Evolutionary conservation across 2,329 filamentous ascomycete genomes (phyloP).

Genomic region (Talaromyces sp.): DNA sequence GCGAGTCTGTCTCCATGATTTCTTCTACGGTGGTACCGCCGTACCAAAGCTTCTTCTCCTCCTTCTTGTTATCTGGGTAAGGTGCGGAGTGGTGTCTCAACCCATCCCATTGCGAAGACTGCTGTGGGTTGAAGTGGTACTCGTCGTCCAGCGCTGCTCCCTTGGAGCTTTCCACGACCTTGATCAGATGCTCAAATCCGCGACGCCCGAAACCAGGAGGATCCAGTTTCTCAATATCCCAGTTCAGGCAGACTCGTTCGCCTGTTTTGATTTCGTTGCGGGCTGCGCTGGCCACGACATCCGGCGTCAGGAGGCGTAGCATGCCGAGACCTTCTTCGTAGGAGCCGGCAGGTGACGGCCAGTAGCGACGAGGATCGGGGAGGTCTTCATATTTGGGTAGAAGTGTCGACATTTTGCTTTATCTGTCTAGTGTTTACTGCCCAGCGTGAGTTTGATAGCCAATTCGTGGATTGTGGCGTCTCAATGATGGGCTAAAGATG

Average conservation of each 20-base stretch:
- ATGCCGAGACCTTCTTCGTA: slow-evolving; percentile 52
- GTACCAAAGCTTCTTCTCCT: slow-evolving; percentile 21
- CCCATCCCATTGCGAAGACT: slow-evolving; percentile 52
- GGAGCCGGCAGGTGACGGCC: slow-evolving; percentile 42
- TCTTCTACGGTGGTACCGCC: slow-evolving; percentile 31
- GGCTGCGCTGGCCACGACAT: slow-evolving; percentile 47
- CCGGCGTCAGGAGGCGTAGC: slow-evolving; percentile 48
- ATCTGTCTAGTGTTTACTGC: background rate
- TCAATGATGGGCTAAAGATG: background rate
- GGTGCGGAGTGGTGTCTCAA: slow-evolving; percentile 47
- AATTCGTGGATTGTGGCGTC: background rate
- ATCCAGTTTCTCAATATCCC: slow-evolving; percentile 54
- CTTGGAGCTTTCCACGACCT: slow-evolving; percentile 38
- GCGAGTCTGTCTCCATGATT: slow-evolving; percentile 25
- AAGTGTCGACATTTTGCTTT: slow-evolving; percentile 10
- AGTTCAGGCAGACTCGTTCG: slow-evolving; percentile 50
- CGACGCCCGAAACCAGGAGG: slow-evolving; percentile 46
- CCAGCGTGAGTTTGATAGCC: background rate
- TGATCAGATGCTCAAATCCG: slow-evolving; percentile 49
- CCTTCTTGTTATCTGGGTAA: slow-evolving; percentile 26
- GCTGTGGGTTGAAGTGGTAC: slow-evolving; percentile 50
- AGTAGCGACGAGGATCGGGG: slow-evolving; percentile 46
- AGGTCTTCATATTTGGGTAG: slow-evolving; percentile 37
- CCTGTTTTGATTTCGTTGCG: slow-evolving; percentile 49
- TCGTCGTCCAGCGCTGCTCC: slow-evolving; percentile 42